Evolutionary conservation across 805 yeast genomes (phyloP), one percentile per base, ranked within the genome.

Genomic region (Kurtzmaniella fragi): DNA sequence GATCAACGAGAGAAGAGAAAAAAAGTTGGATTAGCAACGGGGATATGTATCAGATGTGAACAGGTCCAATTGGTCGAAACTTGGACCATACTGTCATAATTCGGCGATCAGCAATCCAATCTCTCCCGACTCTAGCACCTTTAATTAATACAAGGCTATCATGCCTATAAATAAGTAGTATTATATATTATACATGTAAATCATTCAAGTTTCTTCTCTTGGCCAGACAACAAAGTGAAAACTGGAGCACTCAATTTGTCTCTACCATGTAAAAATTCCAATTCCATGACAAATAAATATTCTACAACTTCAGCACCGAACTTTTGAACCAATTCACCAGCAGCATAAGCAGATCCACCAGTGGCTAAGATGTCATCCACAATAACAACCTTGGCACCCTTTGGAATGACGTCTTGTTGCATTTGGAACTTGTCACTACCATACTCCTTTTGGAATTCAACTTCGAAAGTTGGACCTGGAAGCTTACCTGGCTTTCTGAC

Each of bases 291-390:
- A 57, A 93, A 93, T 47, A 83, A 69, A 62, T 80, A 93, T 65
- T 89, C 95, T 38, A 82, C 59, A 39, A 90, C 75, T 43, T 82
- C 75, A 44, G 82, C 96, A 41, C 81, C 80, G 44, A 81, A 72
- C 61, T 75, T 67, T 38, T 50, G 48, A 37, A 88, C 84, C 48
- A 93, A 75, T 56, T 87, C 83, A 43, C 95, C 97, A 31, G 98
- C 98, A 43, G 95, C 96, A 40, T 69, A 66, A 17, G 99, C 99
- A 51, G 95, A 84, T 30, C 99, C 99, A 46, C 98, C 98, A 29
- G 99, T 93, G 36, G 99, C 99, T 59, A 93, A 84, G 54, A 93
- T 89, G 57, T 93, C 99, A 64, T 93, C 99, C 29, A 93, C 95
- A 48, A 93, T 75, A 29, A 91, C 69, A 23, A 93, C 93, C 42